Conservation (phyloP, 2,329 filamentous ascomycete species). For the Monilinia polystroma region DNA sequence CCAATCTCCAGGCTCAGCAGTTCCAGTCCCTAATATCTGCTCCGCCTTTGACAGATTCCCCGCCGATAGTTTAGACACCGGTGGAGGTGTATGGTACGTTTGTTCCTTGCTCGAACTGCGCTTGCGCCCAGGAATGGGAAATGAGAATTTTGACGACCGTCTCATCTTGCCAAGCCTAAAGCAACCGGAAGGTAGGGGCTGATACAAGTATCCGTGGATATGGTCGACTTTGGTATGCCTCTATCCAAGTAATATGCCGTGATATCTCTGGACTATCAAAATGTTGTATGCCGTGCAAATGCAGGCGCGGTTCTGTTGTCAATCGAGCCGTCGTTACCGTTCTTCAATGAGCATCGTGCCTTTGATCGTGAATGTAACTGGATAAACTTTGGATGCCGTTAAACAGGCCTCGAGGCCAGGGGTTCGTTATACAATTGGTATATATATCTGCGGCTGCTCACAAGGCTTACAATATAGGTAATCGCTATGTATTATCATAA, state of each 20-base stretch:
- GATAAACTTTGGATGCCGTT: constrained; percentile 9
- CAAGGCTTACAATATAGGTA: not conserved
- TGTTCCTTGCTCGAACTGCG: constrained; percentile 27
- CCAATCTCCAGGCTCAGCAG: constrained; percentile 30
- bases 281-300: constrained; percentile 1
- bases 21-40: constrained; percentile 34
- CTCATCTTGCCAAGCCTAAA: constrained; percentile 35
- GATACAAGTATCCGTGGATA: not conserved
- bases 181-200: not conserved
- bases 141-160: constrained; percentile 41
- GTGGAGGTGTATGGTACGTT: constrained; percentile 12
- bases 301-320: constrained; percentile 19
- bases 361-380: constrained; percentile 12
- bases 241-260: not conserved
- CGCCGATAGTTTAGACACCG: constrained; percentile 6
- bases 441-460: not conserved
- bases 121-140: constrained; percentile 41
- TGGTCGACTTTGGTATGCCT: constrained; percentile 6
- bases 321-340: constrained; percentile 13
- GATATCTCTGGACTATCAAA: not conserved
- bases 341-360: constrained; percentile 22
- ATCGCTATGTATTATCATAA: constrained; percentile 2
- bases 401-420: not conserved
- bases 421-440: constrained; percentile 2
- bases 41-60: constrained; percentile 38